These are phyloP conservation scores for Paecilomyces sp. DNA, from an alignment of 2,329 filamentous ascomycete genomes.

Conservation along the genomic window DNA sequence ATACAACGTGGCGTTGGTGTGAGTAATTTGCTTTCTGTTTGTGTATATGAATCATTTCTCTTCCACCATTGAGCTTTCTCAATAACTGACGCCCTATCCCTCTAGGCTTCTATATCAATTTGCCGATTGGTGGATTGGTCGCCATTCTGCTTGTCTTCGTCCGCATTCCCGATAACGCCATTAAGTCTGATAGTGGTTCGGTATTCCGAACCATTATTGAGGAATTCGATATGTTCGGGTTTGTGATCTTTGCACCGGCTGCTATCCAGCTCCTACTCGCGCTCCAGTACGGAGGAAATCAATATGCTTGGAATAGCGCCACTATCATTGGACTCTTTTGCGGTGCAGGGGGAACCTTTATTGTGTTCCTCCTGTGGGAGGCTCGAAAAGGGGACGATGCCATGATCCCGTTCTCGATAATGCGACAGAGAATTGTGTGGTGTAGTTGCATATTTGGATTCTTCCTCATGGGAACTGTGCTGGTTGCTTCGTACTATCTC, in stretches of 20 bases:
- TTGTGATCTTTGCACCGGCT: conserved; percentile 29
- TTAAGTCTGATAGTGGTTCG: conserved; percentile 9
- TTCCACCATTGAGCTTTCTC: background rate
- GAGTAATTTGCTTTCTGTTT: conserved; percentile 7
- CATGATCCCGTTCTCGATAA: conserved; percentile 31
- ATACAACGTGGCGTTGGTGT: conserved; percentile 35
- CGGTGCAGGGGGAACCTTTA: conserved; percentile 30
- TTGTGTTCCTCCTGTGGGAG: conserved; percentile 34
- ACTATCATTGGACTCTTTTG: conserved; percentile 42
- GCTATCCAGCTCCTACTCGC: conserved; percentile 39
- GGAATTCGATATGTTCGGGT: conserved; percentile 37
- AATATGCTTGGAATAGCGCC: conserved; percentile 29
- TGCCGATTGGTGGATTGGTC: conserved; percentile 28
- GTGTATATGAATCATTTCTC: background rate
- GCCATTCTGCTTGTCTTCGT: conserved; percentile 23
- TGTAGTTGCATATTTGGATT: conserved; percentile 26
- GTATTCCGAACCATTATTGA: background rate
- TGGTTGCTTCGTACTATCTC: conserved; percentile 36
- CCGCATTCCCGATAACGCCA: conserved; percentile 18
- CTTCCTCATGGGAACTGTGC: conserved; percentile 23
- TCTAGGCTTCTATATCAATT: conserved; percentile 34
- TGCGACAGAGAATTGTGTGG: conserved; percentile 31
- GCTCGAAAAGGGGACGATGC: conserved; percentile 34
- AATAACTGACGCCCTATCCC: background rate
- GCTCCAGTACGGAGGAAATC: conserved; percentile 38